Conservation (phyloP, 2,329 filamentous ascomycete species). For the Phyllosticta paracitricarpa region DNA sequence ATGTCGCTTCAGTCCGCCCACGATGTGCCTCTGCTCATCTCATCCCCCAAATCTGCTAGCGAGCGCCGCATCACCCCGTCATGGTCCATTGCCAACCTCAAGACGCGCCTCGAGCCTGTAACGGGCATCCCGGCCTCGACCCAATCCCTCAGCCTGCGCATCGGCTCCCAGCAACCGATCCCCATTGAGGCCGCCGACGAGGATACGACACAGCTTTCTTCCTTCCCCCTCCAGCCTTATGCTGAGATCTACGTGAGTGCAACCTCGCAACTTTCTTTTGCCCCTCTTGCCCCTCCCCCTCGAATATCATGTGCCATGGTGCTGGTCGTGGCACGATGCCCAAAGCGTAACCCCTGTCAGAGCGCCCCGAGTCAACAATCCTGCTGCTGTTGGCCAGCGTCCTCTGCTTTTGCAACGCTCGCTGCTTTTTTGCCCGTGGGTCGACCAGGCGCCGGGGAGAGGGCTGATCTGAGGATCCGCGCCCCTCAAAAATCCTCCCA, state of each 20-base stretch:
- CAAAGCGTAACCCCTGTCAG: neutral
- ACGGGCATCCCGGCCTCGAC: conserved; percentile 78
- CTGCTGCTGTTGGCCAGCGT: neutral
- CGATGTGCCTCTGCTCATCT: conserved; percentile 66
- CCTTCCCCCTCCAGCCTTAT: conserved; percentile 61
- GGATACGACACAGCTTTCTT: conserved; percentile 54
- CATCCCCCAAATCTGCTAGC: conserved; percentile 66
- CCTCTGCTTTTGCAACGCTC: neutral
- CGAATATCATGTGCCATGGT: conserved; percentile 15
- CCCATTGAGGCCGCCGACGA: conserved; percentile 63
- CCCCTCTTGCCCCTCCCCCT: conserved; percentile 5
- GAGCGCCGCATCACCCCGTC: conserved; percentile 88
- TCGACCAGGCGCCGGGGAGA: neutral
- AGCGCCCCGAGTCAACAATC: neutral
- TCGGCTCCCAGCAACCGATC: conserved; percentile 51
- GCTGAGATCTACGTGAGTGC: conserved; percentile 69
- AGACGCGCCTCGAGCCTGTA: conserved; percentile 80
- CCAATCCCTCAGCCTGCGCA: conserved; percentile 66
- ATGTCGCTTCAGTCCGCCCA: conserved; percentile 37
- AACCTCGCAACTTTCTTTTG: conserved; percentile 12
- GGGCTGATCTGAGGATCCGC: neutral
- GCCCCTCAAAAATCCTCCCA: neutral
- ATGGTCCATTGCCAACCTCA: conserved; percentile 80
- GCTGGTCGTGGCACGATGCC: conserved; percentile 17
- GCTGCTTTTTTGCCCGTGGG: neutral